phyloP scores from a whole-genome alignment of 2,329 filamentous ascomycete genomes.

The Fusarium sp. region DNA sequence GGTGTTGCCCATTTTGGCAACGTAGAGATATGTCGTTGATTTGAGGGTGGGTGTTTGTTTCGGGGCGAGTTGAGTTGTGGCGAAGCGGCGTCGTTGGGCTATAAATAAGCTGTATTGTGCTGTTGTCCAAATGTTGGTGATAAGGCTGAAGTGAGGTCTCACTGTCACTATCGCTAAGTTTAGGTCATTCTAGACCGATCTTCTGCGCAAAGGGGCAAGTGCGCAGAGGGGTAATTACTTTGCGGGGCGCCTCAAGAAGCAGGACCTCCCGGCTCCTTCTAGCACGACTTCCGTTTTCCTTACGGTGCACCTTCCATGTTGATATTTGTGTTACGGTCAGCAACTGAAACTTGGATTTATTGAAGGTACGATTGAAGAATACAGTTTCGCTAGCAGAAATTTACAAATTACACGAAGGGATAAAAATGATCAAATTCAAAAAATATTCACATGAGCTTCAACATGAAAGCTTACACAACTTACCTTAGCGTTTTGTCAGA shows the following conservation, averaged over 20 bases:
- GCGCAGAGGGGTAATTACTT: conserved; percentile 42
- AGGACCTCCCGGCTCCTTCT: background rate
- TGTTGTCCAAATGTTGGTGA: conserved; percentile 36
- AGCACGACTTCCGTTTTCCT: conserved; percentile 2
- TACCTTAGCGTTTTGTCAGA: background rate
- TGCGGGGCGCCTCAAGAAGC: conserved; percentile 12
- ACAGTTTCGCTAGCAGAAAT: background rate
- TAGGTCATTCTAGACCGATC: conserved; percentile 38
- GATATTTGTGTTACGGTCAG: background rate
- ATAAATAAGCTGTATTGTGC: conserved; percentile 14
- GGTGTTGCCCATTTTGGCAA: conserved; percentile 70
- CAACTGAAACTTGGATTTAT: background rate
- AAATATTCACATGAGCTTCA: background rate
- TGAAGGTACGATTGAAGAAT: background rate
- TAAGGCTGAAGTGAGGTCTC: conserved; percentile 43
- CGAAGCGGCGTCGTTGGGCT: background rate
- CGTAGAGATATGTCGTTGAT: background rate
- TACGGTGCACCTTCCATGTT: conserved; percentile 10
- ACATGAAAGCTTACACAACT: background rate
- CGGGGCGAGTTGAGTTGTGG: background rate
- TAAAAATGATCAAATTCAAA: background rate
- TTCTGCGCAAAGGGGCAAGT: conserved; percentile 33
- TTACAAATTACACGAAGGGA: background rate
- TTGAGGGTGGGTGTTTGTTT: background rate
- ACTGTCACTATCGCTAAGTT: conserved; percentile 32